phyloP scores from a whole-genome alignment of 306 rosid species.

The Oxytropis ochrocephala region DNA sequence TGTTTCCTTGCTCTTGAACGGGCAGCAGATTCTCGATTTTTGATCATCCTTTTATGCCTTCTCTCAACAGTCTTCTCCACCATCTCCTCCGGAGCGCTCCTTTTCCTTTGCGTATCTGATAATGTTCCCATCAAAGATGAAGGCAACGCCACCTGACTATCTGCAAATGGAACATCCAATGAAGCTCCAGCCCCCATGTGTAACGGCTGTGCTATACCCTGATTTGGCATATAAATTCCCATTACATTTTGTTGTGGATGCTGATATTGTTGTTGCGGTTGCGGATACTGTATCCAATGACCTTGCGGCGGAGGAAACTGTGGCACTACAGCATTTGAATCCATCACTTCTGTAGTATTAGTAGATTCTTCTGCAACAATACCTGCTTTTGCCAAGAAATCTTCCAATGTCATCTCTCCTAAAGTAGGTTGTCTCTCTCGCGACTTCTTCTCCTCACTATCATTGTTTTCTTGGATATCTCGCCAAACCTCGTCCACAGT shows the following conservation, averaged over 20 bases:
- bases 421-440: conserved; percentile 73
- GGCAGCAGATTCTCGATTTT: conserved; percentile 98
- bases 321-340: conserved; percentile 36
- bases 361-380: conserved; percentile 63
- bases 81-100: conserved; percentile 59
- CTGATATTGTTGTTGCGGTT: conserved; percentile 58
- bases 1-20: conserved; percentile 99
- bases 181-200: conserved; percentile 58
- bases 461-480: conserved; percentile 82
- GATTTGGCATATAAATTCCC: conserved; percentile 77
- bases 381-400: conserved; percentile 97
- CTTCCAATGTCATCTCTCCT: conserved; percentile 99
- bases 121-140: conserved; percentile 70
- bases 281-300: conserved; percentile 79
- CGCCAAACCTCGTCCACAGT: conserved; percentile 98
- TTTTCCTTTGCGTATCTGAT: conserved; percentile 78
- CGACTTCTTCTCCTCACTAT: conserved; percentile 44
- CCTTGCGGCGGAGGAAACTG: conserved; percentile 61
- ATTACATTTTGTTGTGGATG: conserved; percentile 65
- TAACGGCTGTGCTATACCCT: conserved; percentile 56
- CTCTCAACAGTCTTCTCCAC: conserved; percentile 89
- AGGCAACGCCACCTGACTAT: conserved; percentile 54
- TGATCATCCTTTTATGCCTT: conserved; percentile 97
- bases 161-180: conserved; percentile 59
- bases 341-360: conserved; percentile 32